Percentiles rank a stretch among this genome's conserved stretches.
These are phyloP conservation scores for Domatiomyces catenatus DNA, from an alignment of 2,329 filamentous ascomycete species.

Conservation along the genomic window DNA sequence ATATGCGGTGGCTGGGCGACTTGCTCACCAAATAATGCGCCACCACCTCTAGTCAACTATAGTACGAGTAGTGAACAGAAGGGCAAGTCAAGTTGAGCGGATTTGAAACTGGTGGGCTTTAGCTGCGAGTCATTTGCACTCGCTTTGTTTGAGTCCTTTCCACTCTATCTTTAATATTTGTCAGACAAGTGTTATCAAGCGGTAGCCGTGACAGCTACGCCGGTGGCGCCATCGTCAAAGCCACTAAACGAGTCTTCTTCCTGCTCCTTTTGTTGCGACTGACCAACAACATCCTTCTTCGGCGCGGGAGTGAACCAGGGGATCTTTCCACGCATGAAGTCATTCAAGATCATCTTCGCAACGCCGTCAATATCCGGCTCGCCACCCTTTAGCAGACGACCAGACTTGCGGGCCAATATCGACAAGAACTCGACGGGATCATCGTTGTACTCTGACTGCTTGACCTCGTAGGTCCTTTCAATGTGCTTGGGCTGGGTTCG, in stretches of 20 bases:
- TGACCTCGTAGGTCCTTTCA: slow-evolving; percentile 82
- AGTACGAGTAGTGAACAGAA: too few species aligned
- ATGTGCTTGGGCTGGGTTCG: slow-evolving; percentile 77
- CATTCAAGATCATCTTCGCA: slow-evolving; percentile 91
- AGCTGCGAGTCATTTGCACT: too few species aligned
- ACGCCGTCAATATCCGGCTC: slow-evolving; percentile 90
- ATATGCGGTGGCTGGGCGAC: too few species aligned
- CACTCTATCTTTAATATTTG: neutral
- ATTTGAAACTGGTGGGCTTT: too few species aligned
- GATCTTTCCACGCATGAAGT: slow-evolving; percentile 87
- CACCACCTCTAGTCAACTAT: too few species aligned
- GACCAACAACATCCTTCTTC: slow-evolving; percentile 18
- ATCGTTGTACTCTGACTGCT: slow-evolving; percentile 43
- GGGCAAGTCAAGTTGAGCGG: too few species aligned
- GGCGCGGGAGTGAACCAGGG: slow-evolving; percentile 90
- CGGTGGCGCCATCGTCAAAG: neutral
- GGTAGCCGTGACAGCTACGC: neutral
- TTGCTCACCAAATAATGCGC: too few species aligned
- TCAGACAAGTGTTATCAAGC: too few species aligned
- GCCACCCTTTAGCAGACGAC: slow-evolving; percentile 75
- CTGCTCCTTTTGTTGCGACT: slow-evolving; percentile 27
- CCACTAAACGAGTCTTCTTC: neutral
- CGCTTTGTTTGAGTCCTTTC: too few species aligned
- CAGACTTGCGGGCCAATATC: slow-evolving; percentile 69
- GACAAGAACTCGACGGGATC: slow-evolving; percentile 73